phyloP scores from a whole-genome alignment of 345 rosid genomes.

The Rhizophora apiculata region DNA sequence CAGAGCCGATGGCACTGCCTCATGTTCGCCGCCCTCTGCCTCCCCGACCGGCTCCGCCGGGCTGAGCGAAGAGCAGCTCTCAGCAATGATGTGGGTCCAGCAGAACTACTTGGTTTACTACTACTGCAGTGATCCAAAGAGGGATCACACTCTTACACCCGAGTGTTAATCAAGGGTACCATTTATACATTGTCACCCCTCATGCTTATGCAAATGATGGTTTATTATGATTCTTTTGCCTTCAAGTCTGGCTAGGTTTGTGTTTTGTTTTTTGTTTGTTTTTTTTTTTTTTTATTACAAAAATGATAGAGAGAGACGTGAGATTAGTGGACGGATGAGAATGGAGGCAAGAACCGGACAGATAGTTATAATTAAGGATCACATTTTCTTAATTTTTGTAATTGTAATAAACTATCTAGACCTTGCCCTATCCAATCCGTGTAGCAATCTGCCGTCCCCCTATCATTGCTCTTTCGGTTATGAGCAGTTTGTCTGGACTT shows the following conservation, averaged over 20 bases:
- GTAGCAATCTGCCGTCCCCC: too few species aligned
- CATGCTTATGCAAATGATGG: not conserved
- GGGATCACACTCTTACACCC: slow-evolving; percentile 77
- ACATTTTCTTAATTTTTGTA: too few species aligned
- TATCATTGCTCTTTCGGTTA: not conserved
- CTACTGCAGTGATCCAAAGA: slow-evolving; percentile 73
- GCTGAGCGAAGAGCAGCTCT: slow-evolving; percentile 57
- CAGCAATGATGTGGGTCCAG: slow-evolving; percentile 70
- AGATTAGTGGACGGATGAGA: not conserved
- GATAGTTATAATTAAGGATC: too few species aligned
- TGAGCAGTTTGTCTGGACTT: slow-evolving; percentile 5
- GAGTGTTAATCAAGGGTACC: slow-evolving; percentile 47
- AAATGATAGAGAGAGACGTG: too few species aligned
- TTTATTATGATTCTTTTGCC: not conserved
- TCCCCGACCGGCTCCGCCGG: slow-evolving; percentile 40
- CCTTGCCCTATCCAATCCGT: too few species aligned
- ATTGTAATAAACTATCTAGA: too few species aligned
- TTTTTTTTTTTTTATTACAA: not conserved
- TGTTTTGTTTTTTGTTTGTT: too few species aligned
- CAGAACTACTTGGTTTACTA: slow-evolving; percentile 69
- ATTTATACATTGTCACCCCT: not conserved
- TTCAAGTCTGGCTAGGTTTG: too few species aligned
- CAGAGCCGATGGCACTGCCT: slow-evolving; percentile 27
- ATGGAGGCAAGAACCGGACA: too few species aligned
- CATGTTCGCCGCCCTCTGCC: slow-evolving; percentile 51